Evolutionary conservation across 306 rosid genomes (phyloP).

Genomic region (Myrica gale): DNA sequence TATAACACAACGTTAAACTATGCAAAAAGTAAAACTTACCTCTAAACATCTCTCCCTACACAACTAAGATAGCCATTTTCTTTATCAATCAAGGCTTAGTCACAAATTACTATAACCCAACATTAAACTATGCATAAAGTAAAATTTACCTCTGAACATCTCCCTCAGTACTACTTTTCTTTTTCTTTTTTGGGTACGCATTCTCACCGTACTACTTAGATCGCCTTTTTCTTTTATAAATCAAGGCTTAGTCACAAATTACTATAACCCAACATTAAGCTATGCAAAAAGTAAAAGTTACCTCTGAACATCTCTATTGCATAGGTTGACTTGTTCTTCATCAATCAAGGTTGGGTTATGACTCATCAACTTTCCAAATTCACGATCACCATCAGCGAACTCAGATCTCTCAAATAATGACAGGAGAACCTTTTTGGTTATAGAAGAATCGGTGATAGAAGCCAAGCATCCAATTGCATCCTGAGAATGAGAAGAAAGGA

Average conservation of each 20-base stretch:
- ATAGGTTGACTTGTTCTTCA: constrained; percentile 35
- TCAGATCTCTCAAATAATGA: constrained; percentile 57
- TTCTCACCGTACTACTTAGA: constrained; percentile 12
- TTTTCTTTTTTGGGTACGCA: no score
- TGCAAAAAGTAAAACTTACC: constrained; percentile 38
- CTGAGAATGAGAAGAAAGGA: constrained; percentile 37
- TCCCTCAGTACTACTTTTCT: neutral
- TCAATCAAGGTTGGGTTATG: constrained; percentile 21
- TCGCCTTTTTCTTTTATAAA: constrained; percentile 32
- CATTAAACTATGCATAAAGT: neutral
- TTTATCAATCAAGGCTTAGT: constrained; percentile 20
- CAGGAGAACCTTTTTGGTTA: constrained; percentile 46
- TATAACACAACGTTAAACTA: neutral
- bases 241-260: constrained; percentile 1
- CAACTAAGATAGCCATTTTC: constrained; percentile 38
- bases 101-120: neutral
- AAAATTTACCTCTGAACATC: constrained; percentile 53
- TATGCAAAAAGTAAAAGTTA: constrained; percentile 25
- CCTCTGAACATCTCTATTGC: constrained; percentile 52
- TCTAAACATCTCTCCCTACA: constrained; percentile 33
- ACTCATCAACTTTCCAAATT: constrained; percentile 37
- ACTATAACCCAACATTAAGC: neutral
- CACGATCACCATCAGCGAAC: constrained; percentile 41
- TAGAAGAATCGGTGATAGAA: constrained; percentile 69
- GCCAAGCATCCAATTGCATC: constrained; percentile 85